Base-by-base conservation (phyloP, 2,329 filamentous ascomycete genomes). In the Fusarium metavorans region DNA sequence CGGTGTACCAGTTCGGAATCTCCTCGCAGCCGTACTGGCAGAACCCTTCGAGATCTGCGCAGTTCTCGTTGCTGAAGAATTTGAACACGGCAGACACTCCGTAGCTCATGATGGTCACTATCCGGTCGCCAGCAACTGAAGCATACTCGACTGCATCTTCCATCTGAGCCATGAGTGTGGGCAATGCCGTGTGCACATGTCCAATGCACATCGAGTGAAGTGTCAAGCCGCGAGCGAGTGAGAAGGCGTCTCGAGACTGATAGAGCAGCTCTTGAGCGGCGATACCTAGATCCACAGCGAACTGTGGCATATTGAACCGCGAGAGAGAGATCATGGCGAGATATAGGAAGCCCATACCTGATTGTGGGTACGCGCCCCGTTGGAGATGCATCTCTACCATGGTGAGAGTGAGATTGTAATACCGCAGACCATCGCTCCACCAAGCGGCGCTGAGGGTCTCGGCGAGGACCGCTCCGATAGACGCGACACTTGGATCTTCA, bases 21-120 rank as follows among this genome's bases (percentile, higher is more conserved):
- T 95, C 93, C 70, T 95, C 89, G 70, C 92, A 92, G n/a, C 91
- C 89, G 70, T 92, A 94, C 57, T 91, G 88, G 76, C 92, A 93
- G 79, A 91, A 94, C 0, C 88, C 88, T 79, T 95, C 93, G 0
- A 95, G 84, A 66, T 95, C 93, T 16, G 86, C 85, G 57, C 91
- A 85, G 68, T 94, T 92, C 72, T 94, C 90, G 74, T 91, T 92
- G 14, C 90, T 88, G 81, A 92, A 95, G 66, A 95, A 89, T 74
- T 90, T 91, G 76, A 92, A 89, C 72, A 90, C 88, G 4, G 92
- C 90, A 35, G 89, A 87, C 23, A 95, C 84, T 0, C 93, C 94
- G 61, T 93, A 90, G 75, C 92, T 93, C 11, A 95, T 84, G 35
- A 95, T 91, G 8, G 92, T 91, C 2, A 93, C 89, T 63, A 93